Evolutionary conservation across 305 asterid species (phyloP), one percentile per base, ranked within the genome.

Genomic region (Andrographis paniculata): DNA sequence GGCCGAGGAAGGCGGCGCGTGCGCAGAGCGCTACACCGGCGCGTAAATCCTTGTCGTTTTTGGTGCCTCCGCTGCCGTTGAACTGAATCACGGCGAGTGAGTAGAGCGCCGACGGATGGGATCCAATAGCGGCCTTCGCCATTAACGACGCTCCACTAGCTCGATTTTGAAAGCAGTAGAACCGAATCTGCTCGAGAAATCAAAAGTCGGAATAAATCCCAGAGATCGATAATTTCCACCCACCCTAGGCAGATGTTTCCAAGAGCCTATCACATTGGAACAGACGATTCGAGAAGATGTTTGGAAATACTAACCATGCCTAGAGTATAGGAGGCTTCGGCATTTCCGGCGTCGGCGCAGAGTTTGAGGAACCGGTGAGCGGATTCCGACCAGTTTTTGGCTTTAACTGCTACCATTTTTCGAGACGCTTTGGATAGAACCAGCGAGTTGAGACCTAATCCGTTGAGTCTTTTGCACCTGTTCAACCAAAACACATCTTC

Each of bases 61-160:
- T 91, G 1, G 89, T 67, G 14, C 95, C 96, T 12, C 99, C 99
- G 70, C 95, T 91, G 41, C 99, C 99, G 76, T 91, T 91, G 76
- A 87, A 87, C 67, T 87, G 96, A 19, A 91, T 68, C 3, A 91
- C 84, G 9, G 99, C 93, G 10, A 91, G 93, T 0, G 99, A 87
- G 56, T 92, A 92, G 15, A 92, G 80, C 12, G 99, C 88, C 52
- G 91, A 72, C 48, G 96, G 94, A 82, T 80, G 80, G 8, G 77
- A 74, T 23, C 64, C 56, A 52, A 76, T 76, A 68, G 91, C 91
- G 0, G 91, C 91, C 73, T 74, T 76, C 14, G 85, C 91, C 85
- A 80, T 76, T 17, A 80, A 24, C 0, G 91, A 76, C 0, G 82
- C 82, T 14, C 91, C 85, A 68, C 73, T 76, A 8, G 69, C 70